Evolutionary conservation across 2,329 filamentous ascomycete species (phyloP).

Genomic region (Penicillium fuscoglaucum): DNA sequence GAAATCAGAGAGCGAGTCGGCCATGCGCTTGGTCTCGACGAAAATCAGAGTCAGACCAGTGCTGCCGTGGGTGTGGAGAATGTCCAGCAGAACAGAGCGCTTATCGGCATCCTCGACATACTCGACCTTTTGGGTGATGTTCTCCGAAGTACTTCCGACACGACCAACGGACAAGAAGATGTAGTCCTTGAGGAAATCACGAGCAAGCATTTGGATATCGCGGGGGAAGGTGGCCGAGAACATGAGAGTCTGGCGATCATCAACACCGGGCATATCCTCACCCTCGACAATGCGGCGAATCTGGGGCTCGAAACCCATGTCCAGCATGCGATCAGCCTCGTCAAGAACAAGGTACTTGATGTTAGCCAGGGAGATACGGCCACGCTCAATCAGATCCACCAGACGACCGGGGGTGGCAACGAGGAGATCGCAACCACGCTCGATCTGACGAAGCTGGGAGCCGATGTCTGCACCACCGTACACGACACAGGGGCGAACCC

Average conservation of each 20-base stretch:
- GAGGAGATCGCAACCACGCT: constrained; percentile 93
- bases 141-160: constrained; percentile 99
- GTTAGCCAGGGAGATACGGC: constrained; percentile 93
- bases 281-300: constrained; percentile 98
- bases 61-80: constrained; percentile 84
- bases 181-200: constrained; percentile 99
- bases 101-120: constrained; percentile 97
- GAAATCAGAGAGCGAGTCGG: constrained; percentile 95
- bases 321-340: constrained; percentile 99
- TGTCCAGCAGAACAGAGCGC: constrained; percentile 94
- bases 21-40: constrained; percentile 99
- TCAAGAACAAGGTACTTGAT: constrained; percentile 99
- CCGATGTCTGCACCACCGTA: constrained; percentile 99
- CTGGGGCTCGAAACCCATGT: constrained; percentile 99
- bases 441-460: constrained; percentile 95
- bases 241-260: constrained; percentile 95
- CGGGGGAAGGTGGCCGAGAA: constrained; percentile 99
- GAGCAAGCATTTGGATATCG: constrained; percentile 98
- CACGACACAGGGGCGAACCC: constrained; percentile 97
- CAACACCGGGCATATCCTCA: constrained; percentile 90
- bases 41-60: constrained; percentile 92
- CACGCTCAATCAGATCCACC: constrained; percentile 96
- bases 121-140: constrained; percentile 98
- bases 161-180: constrained; percentile 98
- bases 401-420: constrained; percentile 97